Percentiles rank a stretch among this genome's conserved stretches.
Evolutionary conservation across 2,329 filamentous ascomycete genomes (phyloP).

Genomic region (Fusarium torulosum): DNA sequence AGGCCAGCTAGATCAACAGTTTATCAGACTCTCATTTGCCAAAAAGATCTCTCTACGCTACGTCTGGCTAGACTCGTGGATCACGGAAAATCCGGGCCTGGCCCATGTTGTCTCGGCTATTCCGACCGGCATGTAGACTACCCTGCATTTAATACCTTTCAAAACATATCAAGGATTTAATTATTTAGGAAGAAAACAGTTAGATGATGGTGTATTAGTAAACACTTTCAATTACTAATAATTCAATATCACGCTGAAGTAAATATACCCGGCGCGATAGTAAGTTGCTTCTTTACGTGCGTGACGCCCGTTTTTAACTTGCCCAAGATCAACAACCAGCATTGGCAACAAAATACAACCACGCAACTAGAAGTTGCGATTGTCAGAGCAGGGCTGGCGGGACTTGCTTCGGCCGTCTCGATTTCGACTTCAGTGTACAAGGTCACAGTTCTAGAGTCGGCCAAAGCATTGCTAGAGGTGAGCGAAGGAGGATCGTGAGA

Average conservation of each 20-base stretch:
- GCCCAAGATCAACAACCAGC: background rate
- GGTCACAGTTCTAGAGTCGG: background rate
- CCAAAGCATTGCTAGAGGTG: background rate
- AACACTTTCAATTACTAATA: no score
- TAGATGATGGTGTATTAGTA: no score
- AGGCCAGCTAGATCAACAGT: background rate
- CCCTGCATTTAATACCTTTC: background rate
- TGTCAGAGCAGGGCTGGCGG: background rate
- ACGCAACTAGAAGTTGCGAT: accelerated
- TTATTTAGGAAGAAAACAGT: no score
- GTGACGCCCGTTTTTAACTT: no score
- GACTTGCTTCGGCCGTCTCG: background rate
- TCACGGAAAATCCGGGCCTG: background rate
- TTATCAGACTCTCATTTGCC: background rate
- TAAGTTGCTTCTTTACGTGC: background rate
- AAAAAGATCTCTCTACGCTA: accelerated
- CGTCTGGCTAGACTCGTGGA: no score
- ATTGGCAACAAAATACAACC: accelerated
- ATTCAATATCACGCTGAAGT: background rate
- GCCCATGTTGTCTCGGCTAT: background rate
- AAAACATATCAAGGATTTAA: background rate
- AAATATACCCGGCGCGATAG: background rate
- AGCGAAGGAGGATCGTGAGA: background rate
- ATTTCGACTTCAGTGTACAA: background rate
- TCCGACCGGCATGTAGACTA: background rate